A percentile compares a stretch with the other conserved stretches of the same genome.
Conservation (phyloP, 164 flowering plant species). For the Vitis riparia region DNA sequence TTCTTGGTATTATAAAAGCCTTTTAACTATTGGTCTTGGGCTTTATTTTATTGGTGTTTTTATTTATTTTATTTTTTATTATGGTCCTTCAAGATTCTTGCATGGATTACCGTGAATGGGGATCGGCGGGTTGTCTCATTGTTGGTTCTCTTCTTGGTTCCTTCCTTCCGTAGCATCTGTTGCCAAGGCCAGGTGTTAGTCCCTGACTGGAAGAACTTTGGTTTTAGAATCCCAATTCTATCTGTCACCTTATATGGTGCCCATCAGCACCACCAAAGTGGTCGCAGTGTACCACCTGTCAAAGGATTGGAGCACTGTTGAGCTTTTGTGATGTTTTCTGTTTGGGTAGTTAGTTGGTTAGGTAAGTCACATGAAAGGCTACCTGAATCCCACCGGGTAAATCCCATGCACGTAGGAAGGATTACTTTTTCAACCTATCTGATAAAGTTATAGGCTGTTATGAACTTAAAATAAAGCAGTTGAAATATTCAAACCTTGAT, state of each 20-base stretch:
- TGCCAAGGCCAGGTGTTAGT: conserved; percentile 38
- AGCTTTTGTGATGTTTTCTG: background rate
- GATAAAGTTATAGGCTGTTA: background rate
- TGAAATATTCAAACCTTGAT: background rate
- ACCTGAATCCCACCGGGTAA: background rate
- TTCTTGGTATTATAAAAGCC: conserved; percentile 33
- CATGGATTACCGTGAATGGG: conserved; percentile 46
- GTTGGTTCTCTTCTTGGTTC: conserved; percentile 36
- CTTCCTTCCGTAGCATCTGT: conserved; percentile 29
- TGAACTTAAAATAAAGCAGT: background rate
- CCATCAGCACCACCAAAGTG: background rate
- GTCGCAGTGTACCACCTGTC: conserved; percentile 12
- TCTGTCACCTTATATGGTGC: background rate
- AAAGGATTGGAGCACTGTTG: conserved; percentile 8
- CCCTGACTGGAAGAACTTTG: background rate
- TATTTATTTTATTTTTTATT: background rate
- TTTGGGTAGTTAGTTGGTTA: background rate
- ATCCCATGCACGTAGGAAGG: background rate
- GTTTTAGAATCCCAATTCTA: conserved; percentile 6
- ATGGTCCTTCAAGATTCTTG: conserved; percentile 25
- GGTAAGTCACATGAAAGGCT: conserved; percentile 2
- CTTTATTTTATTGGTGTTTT: conserved; percentile 5
- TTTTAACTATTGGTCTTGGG: conserved; percentile 8
- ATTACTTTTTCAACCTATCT: background rate
- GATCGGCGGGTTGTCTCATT: conserved; percentile 47